Base-by-base conservation (phyloP, 1,284 basidiomycete species). In the Earliella scabrosa region DNA sequence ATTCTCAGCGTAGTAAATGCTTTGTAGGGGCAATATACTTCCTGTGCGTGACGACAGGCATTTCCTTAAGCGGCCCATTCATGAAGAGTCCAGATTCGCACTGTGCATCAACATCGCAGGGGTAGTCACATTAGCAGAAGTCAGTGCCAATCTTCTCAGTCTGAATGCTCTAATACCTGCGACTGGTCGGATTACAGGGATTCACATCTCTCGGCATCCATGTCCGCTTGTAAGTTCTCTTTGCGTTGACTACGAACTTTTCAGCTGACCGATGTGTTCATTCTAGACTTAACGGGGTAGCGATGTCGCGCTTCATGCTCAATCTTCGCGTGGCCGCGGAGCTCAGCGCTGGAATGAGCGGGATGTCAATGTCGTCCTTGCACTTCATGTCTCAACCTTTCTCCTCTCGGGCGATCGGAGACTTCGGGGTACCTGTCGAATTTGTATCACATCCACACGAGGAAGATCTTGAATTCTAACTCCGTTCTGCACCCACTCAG, bases 271-370 rank as follows among this genome's bases (percentile, higher is more conserved):
- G 7, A 31, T 11, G n/a, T 7, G 13, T 7, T 13, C 16, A n/a
- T 14, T 24, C 23, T 3, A 18, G 54, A 3, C 40, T 56, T 38
- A 56, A 45, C 43, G 46, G 49, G n/a, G 46, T 56, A 14, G 43
- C 41, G 23, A 56, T 56, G 54, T 41, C 54, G 4, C 54, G 54
- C 8, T 56, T 56, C 54, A 38, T 56, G 18, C 50, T 56, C 31
- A 50, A 56, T 38, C 50, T 56, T 11, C 54, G 54, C 23, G 45
- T 26, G 16, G n/a, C 39, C 21, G 31, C 29, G 13, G 6, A 6
- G 29, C 6, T 6, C 13, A 31, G 29, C 29, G 29, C 7, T 6
- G 29, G 13, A 13, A 6, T 31, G 29, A 13, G 29, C 29, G 13
- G 6, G 29, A 31, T 13, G 7, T 31, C 29, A 31, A 31, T 13